These are phyloP conservation scores for Brettanomyces nanus DNA, from an alignment of 805 yeast genomes.

Conservation along the genomic window DNA sequence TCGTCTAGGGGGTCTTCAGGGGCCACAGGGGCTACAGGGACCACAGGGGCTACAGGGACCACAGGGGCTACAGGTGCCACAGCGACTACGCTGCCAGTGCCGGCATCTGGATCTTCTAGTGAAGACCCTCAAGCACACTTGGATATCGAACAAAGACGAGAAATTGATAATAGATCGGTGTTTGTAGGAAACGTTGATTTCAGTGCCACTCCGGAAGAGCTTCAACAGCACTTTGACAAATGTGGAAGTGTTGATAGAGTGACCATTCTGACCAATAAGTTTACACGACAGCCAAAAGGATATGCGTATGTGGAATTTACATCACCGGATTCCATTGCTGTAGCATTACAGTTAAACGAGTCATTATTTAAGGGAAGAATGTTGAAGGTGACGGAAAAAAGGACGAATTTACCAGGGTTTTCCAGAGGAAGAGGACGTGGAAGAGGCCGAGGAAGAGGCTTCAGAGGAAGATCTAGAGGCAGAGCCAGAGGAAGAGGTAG, in stretches of 20 bases:
- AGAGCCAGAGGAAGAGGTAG: conserved; percentile 26
- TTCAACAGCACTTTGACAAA: conserved; percentile 62
- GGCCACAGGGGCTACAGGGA: not conserved
- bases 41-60: not conserved
- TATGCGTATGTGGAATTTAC: conserved; percentile 81
- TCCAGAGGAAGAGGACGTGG: conserved; percentile 28
- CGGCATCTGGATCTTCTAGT: conserved; percentile 1
- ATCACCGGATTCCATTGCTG: conserved; percentile 53
- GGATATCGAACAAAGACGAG: conserved; percentile 36
- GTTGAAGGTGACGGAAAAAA: conserved; percentile 65
- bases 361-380: conserved; percentile 59
- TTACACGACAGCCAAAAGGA: conserved; percentile 79
- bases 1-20: conserved; percentile 4
- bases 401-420: conserved; percentile 77
- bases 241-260: conserved; percentile 74
- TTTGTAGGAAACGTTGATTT: conserved; percentile 85
- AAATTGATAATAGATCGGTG: conserved; percentile 67
- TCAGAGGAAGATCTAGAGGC: conserved; percentile 21
- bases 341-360: conserved; percentile 59
- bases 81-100: not conserved
- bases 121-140: conserved; percentile 7
- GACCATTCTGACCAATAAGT: conserved; percentile 64
- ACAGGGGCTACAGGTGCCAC: conserved; percentile 4
- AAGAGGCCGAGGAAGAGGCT: conserved; percentile 19
- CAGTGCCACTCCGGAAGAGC: conserved; percentile 67